phyloP scores from a whole-genome alignment of 345 rosid species.

The Conringia planisiliqua region DNA sequence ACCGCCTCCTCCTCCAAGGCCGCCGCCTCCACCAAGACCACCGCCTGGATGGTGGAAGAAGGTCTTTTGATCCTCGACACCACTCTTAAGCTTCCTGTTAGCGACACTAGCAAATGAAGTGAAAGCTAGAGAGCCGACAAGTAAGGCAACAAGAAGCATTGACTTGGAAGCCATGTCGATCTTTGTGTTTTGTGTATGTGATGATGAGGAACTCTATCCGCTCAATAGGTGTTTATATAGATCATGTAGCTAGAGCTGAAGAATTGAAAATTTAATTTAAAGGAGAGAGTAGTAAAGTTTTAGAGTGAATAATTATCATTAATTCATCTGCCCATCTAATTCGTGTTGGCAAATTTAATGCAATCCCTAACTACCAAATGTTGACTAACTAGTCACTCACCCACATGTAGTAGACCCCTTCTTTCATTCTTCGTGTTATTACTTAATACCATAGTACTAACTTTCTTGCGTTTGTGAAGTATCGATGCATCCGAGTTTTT shows the following conservation, averaged over 20 bases:
- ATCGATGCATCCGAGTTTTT: neutral
- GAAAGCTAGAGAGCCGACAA: slow-evolving; percentile 31
- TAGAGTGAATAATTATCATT: slow-evolving; percentile 14
- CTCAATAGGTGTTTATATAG: slow-evolving; percentile 30
- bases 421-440: slow-evolving; percentile 10
- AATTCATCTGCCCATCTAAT: slow-evolving; percentile 36
- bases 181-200: slow-evolving; percentile 23
- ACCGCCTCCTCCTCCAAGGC: slow-evolving; percentile 33
- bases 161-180: slow-evolving; percentile 34
- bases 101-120: slow-evolving; percentile 32
- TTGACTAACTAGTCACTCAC: slow-evolving; percentile 28
- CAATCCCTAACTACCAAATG: slow-evolving; percentile 26
- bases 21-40: slow-evolving; percentile 40
- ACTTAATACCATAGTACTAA: slow-evolving; percentile 6
- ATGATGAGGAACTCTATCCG: slow-evolving; percentile 21
- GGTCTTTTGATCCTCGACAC: slow-evolving; percentile 33
- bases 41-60: slow-evolving; percentile 28
- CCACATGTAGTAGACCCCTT: slow-evolving; percentile 34
- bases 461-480: slow-evolving; percentile 8
- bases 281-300: neutral
- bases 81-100: slow-evolving; percentile 33
- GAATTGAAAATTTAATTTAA: neutral
- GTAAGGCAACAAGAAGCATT: slow-evolving; percentile 31
- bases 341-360: slow-evolving; percentile 33
- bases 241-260: neutral